phyloP scores from a whole-genome alignment of 179 eudicot genomes.

The Silene vulgaris region DNA sequence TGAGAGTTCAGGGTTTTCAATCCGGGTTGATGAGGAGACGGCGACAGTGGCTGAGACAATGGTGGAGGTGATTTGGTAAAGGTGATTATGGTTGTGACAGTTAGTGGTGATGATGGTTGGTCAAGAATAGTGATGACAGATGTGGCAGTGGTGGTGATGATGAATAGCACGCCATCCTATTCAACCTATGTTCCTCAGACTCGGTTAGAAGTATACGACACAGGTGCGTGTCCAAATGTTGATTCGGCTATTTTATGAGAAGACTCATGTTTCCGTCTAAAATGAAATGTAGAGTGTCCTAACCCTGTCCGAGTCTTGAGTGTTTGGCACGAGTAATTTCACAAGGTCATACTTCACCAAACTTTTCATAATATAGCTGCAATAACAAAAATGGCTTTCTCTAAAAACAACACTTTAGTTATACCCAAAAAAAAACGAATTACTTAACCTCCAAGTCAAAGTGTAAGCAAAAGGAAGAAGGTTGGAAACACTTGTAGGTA shows the following conservation, averaged over 20 bases:
- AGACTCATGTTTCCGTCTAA: too few relatives aligned
- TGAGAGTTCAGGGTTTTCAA: neutral
- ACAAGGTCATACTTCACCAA: neutral
- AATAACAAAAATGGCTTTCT: neutral
- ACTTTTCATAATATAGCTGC: slow-evolving; percentile 7
- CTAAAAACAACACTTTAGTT: neutral
- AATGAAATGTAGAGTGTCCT: too few relatives aligned
- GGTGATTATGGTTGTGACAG: neutral
- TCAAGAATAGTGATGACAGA: neutral
- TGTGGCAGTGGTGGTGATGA: neutral
- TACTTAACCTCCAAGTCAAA: neutral
- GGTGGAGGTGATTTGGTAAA: neutral
- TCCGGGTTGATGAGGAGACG: neutral
- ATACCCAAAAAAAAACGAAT: neutral
- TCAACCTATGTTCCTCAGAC: neutral
- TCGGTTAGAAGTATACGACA: too few relatives aligned
- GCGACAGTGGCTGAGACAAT: neutral
- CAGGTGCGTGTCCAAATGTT: too few relatives aligned
- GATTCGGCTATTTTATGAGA: too few relatives aligned
- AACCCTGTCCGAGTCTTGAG: neutral
- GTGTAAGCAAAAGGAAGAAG: neutral
- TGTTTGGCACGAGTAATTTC: neutral
- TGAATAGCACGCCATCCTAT: neutral
- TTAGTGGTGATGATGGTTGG: neutral
- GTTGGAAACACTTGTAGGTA: slow-evolving; percentile 2